These are phyloP conservation scores for Geoglossum glabrum DNA, from an alignment of 495 filamentous ascomycete species.

Conservation along the genomic window DNA sequence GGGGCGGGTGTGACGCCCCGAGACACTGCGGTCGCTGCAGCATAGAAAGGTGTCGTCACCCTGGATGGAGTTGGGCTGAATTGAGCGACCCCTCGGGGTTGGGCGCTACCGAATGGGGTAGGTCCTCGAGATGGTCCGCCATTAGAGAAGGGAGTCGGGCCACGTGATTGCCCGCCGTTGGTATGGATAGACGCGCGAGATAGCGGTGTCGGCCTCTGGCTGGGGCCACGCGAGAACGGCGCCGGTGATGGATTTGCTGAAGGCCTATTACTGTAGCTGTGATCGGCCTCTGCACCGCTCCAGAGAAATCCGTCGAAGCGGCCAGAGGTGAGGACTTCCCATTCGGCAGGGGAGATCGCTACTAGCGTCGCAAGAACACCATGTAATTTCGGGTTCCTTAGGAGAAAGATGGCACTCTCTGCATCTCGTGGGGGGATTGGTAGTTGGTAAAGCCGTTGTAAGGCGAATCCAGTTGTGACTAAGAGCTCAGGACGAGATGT, in stretches of 20 bases:
- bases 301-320: slow-evolving; percentile 95
- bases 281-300: slow-evolving; percentile 59
- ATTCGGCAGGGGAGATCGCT: slow-evolving; percentile 68
- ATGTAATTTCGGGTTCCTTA: slow-evolving; percentile 65
- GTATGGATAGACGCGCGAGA: neutral
- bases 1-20: slow-evolving; percentile 2
- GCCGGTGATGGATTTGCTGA: slow-evolving; percentile 19
- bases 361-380: slow-evolving; percentile 73
- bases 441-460: slow-evolving; percentile 73
- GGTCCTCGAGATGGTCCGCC: neutral
- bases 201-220: slow-evolving; percentile 1
- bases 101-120: neutral
- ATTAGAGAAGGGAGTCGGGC: slow-evolving; percentile 10
- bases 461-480: slow-evolving; percentile 46
- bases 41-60: slow-evolving; percentile 17
- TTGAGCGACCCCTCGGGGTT: neutral
- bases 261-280: slow-evolving; percentile 11
- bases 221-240: slow-evolving; percentile 29
- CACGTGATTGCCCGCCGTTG: neutral
- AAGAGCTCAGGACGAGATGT: slow-evolving; percentile 46
- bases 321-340: slow-evolving; percentile 90
- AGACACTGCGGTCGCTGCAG: neutral
- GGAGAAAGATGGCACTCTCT: slow-evolving; percentile 70
- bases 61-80: slow-evolving; percentile 4
- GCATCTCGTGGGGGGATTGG: slow-evolving; percentile 52